These are phyloP conservation scores for Ilex paraguariensis DNA, from an alignment of 305 asterid genomes.

Conservation along the genomic window DNA sequence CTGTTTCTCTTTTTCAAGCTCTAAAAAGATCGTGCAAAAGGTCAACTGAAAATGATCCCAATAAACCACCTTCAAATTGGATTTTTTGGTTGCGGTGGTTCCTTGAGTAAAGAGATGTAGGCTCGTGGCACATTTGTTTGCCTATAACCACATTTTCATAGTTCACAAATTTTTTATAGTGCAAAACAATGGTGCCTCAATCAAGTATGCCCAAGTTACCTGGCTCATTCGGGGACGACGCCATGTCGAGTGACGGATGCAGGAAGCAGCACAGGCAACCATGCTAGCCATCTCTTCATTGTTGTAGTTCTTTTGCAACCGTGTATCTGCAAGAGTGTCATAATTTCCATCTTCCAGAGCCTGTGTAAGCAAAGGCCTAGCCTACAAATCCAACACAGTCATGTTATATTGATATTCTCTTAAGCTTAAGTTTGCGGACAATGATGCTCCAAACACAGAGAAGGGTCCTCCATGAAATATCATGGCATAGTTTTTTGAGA, in stretches of 20 bases:
- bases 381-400: constrained; percentile 10
- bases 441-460: no score
- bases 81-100: no score
- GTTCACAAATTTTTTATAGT: background rate
- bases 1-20: background rate
- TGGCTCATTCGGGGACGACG: constrained; percentile 22
- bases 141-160: background rate
- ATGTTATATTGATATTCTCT: background rate
- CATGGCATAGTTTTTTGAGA: no score
- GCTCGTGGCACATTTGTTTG: background rate
- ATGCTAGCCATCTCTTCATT: constrained; percentile 20
- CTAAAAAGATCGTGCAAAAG: no score
- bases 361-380: constrained; percentile 20
- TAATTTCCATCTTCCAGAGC: constrained; percentile 20
- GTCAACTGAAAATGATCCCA: no score
- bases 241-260: constrained; percentile 19
- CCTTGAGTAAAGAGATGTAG: background rate
- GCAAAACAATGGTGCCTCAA: background rate
- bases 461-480: no score
- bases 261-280: constrained; percentile 28
- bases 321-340: constrained; percentile 13
- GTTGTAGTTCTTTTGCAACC: constrained; percentile 16
- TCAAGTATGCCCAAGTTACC: constrained; percentile 4
- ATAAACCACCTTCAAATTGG: no score
- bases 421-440: no score